Base-by-base conservation (phyloP, 1,284 basidiomycete genomes). In the Amylostereum areolatum region DNA sequence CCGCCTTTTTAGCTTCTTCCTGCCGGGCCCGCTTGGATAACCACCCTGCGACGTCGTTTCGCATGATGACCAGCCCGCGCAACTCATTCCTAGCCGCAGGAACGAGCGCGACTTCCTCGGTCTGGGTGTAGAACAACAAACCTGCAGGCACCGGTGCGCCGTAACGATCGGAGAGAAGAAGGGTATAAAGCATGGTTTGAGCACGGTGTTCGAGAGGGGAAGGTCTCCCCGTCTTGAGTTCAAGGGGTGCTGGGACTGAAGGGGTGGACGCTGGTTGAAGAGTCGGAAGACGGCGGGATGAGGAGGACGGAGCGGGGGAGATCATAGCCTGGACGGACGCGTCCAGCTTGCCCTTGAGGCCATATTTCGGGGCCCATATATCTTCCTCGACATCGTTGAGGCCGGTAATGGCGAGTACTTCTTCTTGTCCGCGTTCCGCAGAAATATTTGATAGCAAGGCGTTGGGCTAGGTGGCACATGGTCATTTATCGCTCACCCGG, bases 151-250 rank as follows among this genome's bases (percentile, higher is more conserved):
- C 78, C 56, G 77, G 71, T 8, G 70, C 69, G 55, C 88, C 85
- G 62, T 98, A 98, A 10, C 94, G 81, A 61, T 99, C 95, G 33
- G 84, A 81, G 63, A 95, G 85, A 5, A 99, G 78, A 10, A 99
- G 73, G 0, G 93, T 97, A 63, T 99, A 99, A 5, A 99, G 71
- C 85, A 97, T 95, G 1, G 97, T 99, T 67, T 99, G 96, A 0
- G 97, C 97, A 39, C 94, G 85, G 66, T 99, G 97, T 57, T 96
- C 92, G 78, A 95, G 83, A 9, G 83, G 83, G 29, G 82, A 69
- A 1, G 85, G 67, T 46, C 87, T 74, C 1, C 97, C 96, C 0
- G 96, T 99, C 70, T 99, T 99, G 69, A 99, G 91, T 67, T 99
- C 97, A 43, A 99, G 81, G 2, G 96, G 92, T 59, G 87, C 77